Conservation (phyloP, 495 filamentous ascomycete genomes). For the Bombardia bombarda region DNA sequence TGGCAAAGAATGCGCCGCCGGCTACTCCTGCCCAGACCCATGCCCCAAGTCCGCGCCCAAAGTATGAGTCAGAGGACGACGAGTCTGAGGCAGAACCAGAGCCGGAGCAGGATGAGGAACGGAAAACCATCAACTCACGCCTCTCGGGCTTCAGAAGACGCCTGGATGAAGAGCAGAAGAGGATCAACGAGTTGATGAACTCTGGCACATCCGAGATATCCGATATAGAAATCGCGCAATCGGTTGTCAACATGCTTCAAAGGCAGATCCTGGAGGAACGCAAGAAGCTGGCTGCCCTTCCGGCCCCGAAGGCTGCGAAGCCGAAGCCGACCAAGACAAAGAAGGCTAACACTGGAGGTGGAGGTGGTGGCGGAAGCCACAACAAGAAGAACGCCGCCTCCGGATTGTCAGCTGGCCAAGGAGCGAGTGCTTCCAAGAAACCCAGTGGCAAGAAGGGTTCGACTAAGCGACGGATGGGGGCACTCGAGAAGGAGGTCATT, state of each 20-base stretch:
- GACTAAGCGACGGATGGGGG: conserved; percentile 53
- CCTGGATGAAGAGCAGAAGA: conserved; percentile 49
- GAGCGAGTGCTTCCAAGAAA: conserved; percentile 36
- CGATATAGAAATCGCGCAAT: conserved; percentile 48
- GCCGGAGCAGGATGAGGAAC: conserved; percentile 19
- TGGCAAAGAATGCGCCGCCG: conserved; percentile 61
- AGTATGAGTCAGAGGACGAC: conserved; percentile 56
- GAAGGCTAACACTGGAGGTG: conserved; percentile 22
- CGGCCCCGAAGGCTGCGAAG: conserved; percentile 31
- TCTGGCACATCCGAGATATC: conserved; percentile 60
- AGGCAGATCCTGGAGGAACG: conserved; percentile 42
- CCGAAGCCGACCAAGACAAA: conserved; percentile 31
- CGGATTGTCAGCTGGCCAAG: conserved; percentile 9
- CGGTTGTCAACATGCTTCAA: conserved; percentile 38
- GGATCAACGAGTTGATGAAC: conserved; percentile 58
- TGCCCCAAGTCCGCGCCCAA: conserved; percentile 22
- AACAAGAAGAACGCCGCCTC: conserved; percentile 20
- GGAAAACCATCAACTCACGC: conserved; percentile 8
- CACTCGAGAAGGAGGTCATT: conserved; percentile 78
- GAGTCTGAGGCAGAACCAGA: conserved; percentile 32
- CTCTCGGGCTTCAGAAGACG: conserved; percentile 23
- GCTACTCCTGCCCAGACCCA: conserved; percentile 25
- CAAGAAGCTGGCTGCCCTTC: conserved; percentile 29
- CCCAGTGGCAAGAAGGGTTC: conserved; percentile 28
- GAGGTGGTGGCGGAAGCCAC: conserved; percentile 9